These are phyloP conservation scores for Kurtzmaniella fragi DNA, from an alignment of 805 yeast species.

Conservation along the genomic window DNA sequence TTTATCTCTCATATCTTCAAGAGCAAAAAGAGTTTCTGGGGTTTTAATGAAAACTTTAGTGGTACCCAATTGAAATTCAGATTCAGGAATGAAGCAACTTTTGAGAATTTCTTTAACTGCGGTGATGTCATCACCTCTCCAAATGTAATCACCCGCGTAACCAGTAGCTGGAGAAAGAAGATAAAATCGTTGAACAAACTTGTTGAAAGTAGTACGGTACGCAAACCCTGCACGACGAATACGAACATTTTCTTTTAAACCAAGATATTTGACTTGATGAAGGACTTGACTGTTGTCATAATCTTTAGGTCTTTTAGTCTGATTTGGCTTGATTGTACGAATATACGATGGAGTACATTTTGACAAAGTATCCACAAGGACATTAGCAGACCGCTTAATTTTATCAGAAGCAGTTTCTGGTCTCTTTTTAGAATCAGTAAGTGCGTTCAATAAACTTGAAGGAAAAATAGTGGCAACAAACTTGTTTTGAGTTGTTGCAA, in stretches of 20 bases:
- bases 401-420: slow-evolving; percentile 97
- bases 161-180: slow-evolving; percentile 83
- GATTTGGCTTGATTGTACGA: slow-evolving; percentile 96
- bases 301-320: slow-evolving; percentile 83
- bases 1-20: slow-evolving; percentile 93
- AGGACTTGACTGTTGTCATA: slow-evolving; percentile 85
- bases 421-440: slow-evolving; percentile 60
- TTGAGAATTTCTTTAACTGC: slow-evolving; percentile 48
- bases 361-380: slow-evolving; percentile 81
- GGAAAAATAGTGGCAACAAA: slow-evolving; percentile 59
- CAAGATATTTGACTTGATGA: slow-evolving; percentile 93
- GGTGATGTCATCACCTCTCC: slow-evolving; percentile 50
- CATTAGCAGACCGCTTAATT: slow-evolving; percentile 87
- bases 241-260: slow-evolving; percentile 93
- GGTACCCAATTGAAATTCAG: slow-evolving; percentile 89
- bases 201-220: slow-evolving; percentile 92
- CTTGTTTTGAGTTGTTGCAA: slow-evolving; percentile 63
- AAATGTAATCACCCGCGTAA: slow-evolving; percentile 74
- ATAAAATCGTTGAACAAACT: slow-evolving; percentile 92
- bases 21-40: slow-evolving; percentile 92
- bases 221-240: slow-evolving; percentile 99
- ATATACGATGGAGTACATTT: slow-evolving; percentile 93
- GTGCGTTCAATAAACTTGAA: slow-evolving; percentile 26
- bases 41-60: slow-evolving; percentile 92
- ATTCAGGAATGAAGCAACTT: slow-evolving; percentile 60